Evolutionary conservation across 2,329 filamentous ascomycete genomes (phyloP).

Genomic region (Penicillium verrucosum): DNA sequence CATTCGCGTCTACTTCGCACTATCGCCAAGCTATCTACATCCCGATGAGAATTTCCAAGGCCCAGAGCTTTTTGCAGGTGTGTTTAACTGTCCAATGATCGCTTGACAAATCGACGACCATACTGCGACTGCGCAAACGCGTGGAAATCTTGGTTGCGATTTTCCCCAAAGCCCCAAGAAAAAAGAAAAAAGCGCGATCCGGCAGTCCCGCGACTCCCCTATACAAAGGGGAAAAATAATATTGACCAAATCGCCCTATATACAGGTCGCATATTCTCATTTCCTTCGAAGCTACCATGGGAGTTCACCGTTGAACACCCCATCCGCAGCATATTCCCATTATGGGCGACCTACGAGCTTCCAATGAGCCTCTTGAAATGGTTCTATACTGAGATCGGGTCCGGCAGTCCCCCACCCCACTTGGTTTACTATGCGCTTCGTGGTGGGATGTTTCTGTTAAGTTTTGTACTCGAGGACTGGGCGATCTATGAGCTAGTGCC

Average conservation of each 20-base stretch:
- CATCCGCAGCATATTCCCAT: slow-evolving; percentile 90
- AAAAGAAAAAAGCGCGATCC: neutral
- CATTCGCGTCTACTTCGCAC: slow-evolving; percentile 87
- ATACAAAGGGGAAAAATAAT: slow-evolving; percentile 1
- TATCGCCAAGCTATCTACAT: slow-evolving; percentile 94
- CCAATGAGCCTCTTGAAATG: slow-evolving; percentile 91
- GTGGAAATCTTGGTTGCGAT: neutral
- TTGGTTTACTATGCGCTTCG: slow-evolving; percentile 87
- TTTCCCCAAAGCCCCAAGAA: neutral
- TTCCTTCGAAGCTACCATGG: slow-evolving; percentile 87
- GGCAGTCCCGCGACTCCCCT: slow-evolving; percentile 2
- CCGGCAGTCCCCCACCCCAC: slow-evolving; percentile 71
- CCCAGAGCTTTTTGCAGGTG: slow-evolving; percentile 94
- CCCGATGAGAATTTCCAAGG: slow-evolving; percentile 99
- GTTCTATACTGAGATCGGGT: slow-evolving; percentile 82
- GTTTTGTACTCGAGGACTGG: slow-evolving; percentile 97
- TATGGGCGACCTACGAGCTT: slow-evolving; percentile 93
- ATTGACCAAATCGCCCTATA: slow-evolving; percentile 6
- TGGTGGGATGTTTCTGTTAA: slow-evolving; percentile 87
- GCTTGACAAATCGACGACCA: neutral
- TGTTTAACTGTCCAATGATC: slow-evolving; percentile 31
- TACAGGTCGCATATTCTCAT: slow-evolving; percentile 87
- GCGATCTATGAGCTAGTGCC: slow-evolving; percentile 87
- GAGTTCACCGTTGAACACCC: slow-evolving; percentile 87
- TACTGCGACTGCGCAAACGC: neutral